phyloP scores from a whole-genome alignment of 768 basidiomycete genomes.

The Serendipita sp. region DNA sequence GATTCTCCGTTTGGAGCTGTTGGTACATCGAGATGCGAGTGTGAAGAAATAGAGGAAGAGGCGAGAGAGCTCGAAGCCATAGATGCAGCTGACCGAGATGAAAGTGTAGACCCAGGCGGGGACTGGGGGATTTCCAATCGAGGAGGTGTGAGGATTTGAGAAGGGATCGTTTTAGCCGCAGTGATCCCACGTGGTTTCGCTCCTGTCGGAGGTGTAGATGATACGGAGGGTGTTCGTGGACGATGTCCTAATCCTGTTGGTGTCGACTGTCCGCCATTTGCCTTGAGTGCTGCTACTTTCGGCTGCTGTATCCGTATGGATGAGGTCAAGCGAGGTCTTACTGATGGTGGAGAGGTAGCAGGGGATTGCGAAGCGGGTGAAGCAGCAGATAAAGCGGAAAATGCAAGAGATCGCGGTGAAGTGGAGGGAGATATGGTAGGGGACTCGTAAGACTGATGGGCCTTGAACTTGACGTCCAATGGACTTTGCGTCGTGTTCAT shows the following conservation, averaged over 20 bases:
- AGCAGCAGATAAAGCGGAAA: neutral
- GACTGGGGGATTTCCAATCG: neutral
- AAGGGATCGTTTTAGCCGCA: neutral
- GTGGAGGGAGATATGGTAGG: neutral
- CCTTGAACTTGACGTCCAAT: neutral
- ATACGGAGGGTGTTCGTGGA: neutral
- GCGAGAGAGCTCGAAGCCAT: neutral
- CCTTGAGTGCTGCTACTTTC: neutral
- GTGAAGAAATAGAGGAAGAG: neutral
- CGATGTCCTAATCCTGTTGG: neutral
- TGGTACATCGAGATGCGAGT: neutral
- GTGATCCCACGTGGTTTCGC: neutral
- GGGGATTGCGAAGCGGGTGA: neutral
- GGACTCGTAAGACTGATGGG: neutral
- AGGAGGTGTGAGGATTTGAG: neutral
- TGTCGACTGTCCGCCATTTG: neutral
- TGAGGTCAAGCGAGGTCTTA: neutral
- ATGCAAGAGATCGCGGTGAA: neutral
- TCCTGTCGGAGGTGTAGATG: neutral
- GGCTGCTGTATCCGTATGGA: neutral
- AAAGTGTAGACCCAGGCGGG: neutral
- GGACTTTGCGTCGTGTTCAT: neutral
- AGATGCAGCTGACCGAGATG: neutral
- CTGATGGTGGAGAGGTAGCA: neutral
- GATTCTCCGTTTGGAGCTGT: neutral